Conservation (phyloP, 805 yeast genomes). For the Yamadazyma scolyti region DNA sequence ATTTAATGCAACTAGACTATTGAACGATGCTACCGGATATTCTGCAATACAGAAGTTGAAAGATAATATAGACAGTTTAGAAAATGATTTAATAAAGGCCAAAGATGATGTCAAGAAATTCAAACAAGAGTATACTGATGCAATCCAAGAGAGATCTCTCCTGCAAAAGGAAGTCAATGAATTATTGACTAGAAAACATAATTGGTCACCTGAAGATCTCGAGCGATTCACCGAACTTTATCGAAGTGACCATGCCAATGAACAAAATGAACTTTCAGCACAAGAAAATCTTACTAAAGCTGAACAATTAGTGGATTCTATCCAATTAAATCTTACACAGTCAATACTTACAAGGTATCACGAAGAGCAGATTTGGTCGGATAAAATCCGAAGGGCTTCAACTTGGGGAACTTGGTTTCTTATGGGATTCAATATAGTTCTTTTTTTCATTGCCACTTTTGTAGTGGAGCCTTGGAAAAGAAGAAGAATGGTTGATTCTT, state of each 20-base stretch:
- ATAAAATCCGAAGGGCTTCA: constrained; percentile 87
- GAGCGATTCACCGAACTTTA: constrained; percentile 82
- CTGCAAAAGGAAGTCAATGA: constrained; percentile 88
- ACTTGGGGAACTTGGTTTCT: constrained; percentile 95
- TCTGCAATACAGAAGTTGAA: constrained; percentile 72
- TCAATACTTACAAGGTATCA: constrained; percentile 86
- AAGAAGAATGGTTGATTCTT: constrained; percentile 70
- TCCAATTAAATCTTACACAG: constrained; percentile 65
- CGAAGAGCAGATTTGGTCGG: constrained; percentile 98
- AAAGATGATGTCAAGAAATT: constrained; percentile 46
- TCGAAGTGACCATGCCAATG: constrained; percentile 74
- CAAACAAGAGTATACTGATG: constrained; percentile 53
- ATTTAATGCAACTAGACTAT: constrained; percentile 58
- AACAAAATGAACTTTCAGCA: constrained; percentile 52
- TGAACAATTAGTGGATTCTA: constrained; percentile 63
- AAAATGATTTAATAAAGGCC: constrained; percentile 45
- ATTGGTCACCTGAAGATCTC: constrained; percentile 76
- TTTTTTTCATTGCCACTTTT: constrained; percentile 80
- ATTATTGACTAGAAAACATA: constrained; percentile 74
- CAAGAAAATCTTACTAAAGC: constrained; percentile 45
- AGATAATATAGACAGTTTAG: constrained; percentile 53
- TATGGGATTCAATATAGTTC: constrained; percentile 78
- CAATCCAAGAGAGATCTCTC: constrained; percentile 58
- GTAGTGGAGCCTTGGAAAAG: constrained; percentile 95
- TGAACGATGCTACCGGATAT: constrained; percentile 93